Evolutionary conservation across 345 rosid species (phyloP).

Genomic region (Physaria fendleri): DNA sequence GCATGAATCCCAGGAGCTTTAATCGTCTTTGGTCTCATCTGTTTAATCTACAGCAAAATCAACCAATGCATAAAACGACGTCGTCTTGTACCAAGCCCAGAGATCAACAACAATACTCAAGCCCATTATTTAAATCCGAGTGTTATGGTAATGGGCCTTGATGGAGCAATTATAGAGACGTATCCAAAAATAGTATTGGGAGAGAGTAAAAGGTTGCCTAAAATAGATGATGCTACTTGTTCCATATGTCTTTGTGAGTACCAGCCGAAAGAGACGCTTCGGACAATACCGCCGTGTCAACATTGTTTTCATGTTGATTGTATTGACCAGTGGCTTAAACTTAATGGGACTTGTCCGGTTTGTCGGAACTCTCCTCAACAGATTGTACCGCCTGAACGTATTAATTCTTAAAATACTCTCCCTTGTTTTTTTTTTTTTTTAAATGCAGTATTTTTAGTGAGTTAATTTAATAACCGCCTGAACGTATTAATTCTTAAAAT

Average conservation of each 20-base stretch:
- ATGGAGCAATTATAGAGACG: slow-evolving; percentile 45
- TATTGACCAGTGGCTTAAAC: slow-evolving; percentile 52
- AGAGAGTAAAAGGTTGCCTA: slow-evolving; percentile 43
- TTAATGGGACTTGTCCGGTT: slow-evolving; percentile 49
- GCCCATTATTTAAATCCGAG: slow-evolving; percentile 17
- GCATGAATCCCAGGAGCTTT: slow-evolving; percentile 50
- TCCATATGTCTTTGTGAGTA: slow-evolving; percentile 53
- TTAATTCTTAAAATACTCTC: neutral
- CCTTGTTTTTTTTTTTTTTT: neutral
- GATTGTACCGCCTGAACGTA: neutral
- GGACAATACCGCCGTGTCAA: slow-evolving; percentile 52
- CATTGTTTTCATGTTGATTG: slow-evolving; percentile 61
- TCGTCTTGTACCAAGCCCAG: slow-evolving; percentile 14
- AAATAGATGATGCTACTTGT: slow-evolving; percentile 44
- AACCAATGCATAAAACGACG: slow-evolving; percentile 13
- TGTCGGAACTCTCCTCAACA: slow-evolving; percentile 49
- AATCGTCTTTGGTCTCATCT: slow-evolving; percentile 32
- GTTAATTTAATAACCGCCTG: neutral
- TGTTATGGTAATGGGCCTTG: slow-evolving; percentile 31
- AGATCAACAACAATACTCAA: slow-evolving; percentile 19
- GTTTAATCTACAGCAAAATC: slow-evolving; percentile 36
- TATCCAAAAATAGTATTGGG: slow-evolving; percentile 51
- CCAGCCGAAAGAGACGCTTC: slow-evolving; percentile 40
- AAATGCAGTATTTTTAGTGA: neutral
- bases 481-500: neutral